Conservation (phyloP, 352 stramenopile genomes). For the Phytopythium boreale region DNA sequence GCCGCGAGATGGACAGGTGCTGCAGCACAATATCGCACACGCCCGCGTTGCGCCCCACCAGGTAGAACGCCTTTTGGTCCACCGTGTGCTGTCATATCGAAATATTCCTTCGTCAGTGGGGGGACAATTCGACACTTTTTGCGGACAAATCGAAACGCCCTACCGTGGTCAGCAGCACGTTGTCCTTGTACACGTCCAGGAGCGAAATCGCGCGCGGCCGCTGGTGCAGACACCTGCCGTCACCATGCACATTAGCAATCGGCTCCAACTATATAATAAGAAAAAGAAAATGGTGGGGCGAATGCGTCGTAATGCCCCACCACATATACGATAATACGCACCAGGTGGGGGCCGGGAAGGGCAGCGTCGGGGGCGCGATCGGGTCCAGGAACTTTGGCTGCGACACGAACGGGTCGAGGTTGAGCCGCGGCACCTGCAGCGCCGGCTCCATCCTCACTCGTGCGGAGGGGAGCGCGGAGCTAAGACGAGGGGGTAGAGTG, state of each 20-base stretch:
- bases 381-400: constrained; percentile 64
- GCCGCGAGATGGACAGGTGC: constrained; percentile 80
- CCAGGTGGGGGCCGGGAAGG: constrained; percentile 65
- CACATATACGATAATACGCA: constrained; percentile 16
- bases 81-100: constrained; percentile 74
- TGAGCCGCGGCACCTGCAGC: constrained; percentile 56
- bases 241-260: too few relatives aligned
- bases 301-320: not conserved
- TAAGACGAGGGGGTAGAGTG: too few relatives aligned
- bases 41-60: constrained; percentile 71
- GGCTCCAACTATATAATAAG: too few relatives aligned
- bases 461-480: too few relatives aligned
- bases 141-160: too few relatives aligned
- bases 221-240: constrained; percentile 37
- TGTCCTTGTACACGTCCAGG: constrained; percentile 80
- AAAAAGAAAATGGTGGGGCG: not conserved
- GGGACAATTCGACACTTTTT: too few relatives aligned
- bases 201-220: constrained; percentile 58
- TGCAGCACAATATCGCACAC: constrained; percentile 80
- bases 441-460: constrained; percentile 41
- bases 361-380: constrained; percentile 63
- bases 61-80: constrained; percentile 70
- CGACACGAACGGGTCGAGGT: constrained; percentile 45
- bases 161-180: constrained; percentile 77
- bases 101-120: too few relatives aligned